Base-by-base conservation (phyloP, 2,329 filamentous ascomycete species). In the Aciculosporium take region DNA sequence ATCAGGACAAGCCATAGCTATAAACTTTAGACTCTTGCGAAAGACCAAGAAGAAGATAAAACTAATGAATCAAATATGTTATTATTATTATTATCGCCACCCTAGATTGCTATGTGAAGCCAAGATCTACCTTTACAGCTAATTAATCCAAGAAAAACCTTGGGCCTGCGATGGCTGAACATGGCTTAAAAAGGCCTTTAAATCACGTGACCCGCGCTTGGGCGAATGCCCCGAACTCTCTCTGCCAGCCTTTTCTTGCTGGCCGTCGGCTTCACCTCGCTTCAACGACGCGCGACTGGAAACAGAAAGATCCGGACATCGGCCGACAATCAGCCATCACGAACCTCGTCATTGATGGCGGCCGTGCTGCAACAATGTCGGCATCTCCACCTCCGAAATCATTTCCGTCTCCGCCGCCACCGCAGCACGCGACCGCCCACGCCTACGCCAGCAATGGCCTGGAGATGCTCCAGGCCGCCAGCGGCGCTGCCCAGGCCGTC, bases 361-460 rank as follows among this genome's bases (percentile, higher is more conserved):
- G 17, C 17, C 12, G 24, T 35, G 34, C 20, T 27, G 34, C 35
- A 20, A 31, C 39, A 45, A 54, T 55, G 53, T 51, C 51, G 30
- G 47, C 45, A 41, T 55, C 51, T 51, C 48, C 53, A 46, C 49
- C 50, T 29, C 21, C 5, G 2, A 36, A 25, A 25, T n/a, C 44
- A 41, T 55, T 51, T 49, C 48, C 53, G 44, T 48, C 48, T 32
- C 41, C 47, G 17, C 46, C 48, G 18, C 49, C 51, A 31, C 47
- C 49, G 28, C 49, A 47, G 36, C 45, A 46, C 21, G 40, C 39
- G 45, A 55, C 54, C 27, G 63, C 61, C 35, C 64, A 66, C 53
- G 61, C 56, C 43, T 67, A 66, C 47, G 64, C 64, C 39, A 66
- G 61, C 52, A 67, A 67, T 51, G 63, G 64, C 27, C 58, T 67